These are phyloP conservation scores for Eragrostis tef DNA, from an alignment of 202 grass and related monocot species.

Conservation along the genomic window DNA sequence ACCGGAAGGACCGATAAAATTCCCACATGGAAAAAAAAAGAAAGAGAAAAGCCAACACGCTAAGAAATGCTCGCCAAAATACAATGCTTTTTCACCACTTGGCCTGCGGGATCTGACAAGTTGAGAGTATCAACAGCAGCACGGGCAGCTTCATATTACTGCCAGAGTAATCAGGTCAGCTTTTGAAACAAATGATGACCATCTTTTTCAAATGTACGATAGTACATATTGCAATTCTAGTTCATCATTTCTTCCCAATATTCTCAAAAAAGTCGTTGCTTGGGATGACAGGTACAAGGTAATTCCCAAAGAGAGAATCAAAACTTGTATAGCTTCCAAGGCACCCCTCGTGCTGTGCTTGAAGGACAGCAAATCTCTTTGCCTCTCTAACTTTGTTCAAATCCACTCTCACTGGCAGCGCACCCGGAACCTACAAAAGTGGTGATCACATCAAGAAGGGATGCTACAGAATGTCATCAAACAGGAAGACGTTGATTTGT, in stretches of 20 bases:
- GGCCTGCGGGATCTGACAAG: slow-evolving; percentile 12
- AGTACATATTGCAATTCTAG: not conserved
- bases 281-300: slow-evolving; percentile 84
- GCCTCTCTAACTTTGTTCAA: slow-evolving; percentile 67
- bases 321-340: slow-evolving; percentile 85
- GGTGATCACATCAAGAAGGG: slow-evolving; percentile 38
- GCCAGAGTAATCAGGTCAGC: not conserved
- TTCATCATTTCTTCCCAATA: slow-evolving; percentile 17
- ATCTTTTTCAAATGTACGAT: not conserved
- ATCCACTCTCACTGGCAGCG: slow-evolving; percentile 52
- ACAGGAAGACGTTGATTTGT: slow-evolving; percentile 24
- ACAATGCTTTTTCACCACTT: not conserved
- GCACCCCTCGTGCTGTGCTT: slow-evolving; percentile 79
- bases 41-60: slow-evolving; percentile 25
- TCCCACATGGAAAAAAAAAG: slow-evolving; percentile 35
- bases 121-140: slow-evolving; percentile 24
- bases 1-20: slow-evolving; percentile 25
- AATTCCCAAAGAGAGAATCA: slow-evolving; percentile 85
- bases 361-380: slow-evolving; percentile 66
- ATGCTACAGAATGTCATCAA: slow-evolving; percentile 32
- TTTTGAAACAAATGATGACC: slow-evolving; percentile 3
- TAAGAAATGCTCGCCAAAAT: not conserved
- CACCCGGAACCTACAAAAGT: slow-evolving; percentile 54
- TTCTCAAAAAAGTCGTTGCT: slow-evolving; percentile 45
- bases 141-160: not conserved